Base-by-base conservation (phyloP, 495 filamentous ascomycete genomes). In the Penicillium chermesinum region DNA sequence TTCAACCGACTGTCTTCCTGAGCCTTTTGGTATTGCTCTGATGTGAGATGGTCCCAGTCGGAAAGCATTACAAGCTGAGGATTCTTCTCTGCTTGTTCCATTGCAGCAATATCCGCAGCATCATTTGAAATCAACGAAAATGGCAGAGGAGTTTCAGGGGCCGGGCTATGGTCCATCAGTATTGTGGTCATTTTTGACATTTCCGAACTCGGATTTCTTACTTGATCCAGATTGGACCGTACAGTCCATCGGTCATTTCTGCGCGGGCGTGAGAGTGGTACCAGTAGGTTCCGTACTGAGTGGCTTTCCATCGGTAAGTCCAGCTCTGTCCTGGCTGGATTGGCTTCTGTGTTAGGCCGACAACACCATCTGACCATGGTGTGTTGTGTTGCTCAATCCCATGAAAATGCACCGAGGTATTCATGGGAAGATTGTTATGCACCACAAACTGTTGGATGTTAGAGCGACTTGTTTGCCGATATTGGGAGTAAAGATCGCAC, bases 31-130 rank as follows among this genome's bases (percentile, higher is more conserved):
- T 67, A 69, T 46, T 46, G 62, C 4, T 62, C 45, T 1, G 73
- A 73, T 1, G 70, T 75, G n/a, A 69, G 60, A 57, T 79, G 70
- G 13, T 63, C 64, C 72, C 74, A 78, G 51, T 82, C 79, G 4
- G 74, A 71, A 6, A 79, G 18, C 20, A 79, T 32, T 1, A 80
- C 44, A 1, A 70, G 61, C 14, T 64, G 52, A n/a, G 70, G 58
- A 38, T 37, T 13, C 14, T 38, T 25, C 43, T 73, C 76, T 15
- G 79, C 79, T 6, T 63, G 47, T 8, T 62, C 48, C 53, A 84
- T 76, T 0, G 72, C 71, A 0, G 50, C 41, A 12, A 81, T 53
- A n/a, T 71, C 65, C 2, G 53, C 46, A 4, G 50, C 14, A 38
- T 75, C 52, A 13, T 61, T 58, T 6, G 70, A 66, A 48, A 82